These are phyloP conservation scores for Avena insularis DNA, from an alignment of 176 grass and related monocot species.

Conservation along the genomic window DNA sequence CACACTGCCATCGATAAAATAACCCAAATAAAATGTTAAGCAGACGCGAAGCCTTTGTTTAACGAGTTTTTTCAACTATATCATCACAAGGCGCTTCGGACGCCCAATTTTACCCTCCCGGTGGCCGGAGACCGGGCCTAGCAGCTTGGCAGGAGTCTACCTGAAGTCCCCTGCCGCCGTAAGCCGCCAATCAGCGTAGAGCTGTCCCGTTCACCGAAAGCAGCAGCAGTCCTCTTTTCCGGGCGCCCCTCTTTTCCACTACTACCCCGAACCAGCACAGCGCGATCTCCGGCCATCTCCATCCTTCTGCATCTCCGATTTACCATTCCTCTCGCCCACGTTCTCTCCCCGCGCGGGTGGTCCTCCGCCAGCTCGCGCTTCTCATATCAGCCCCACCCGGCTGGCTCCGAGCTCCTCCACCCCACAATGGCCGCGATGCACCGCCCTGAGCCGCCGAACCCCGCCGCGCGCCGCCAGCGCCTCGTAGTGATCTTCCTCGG, in stretches of 20 bases:
- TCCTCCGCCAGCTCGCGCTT: neutral
- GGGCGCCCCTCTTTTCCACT: too few relatives aligned
- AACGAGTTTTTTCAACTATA: too few relatives aligned
- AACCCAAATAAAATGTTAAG: too few relatives aligned
- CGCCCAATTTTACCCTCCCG: too few relatives aligned
- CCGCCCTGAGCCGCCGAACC: slow-evolving; percentile 32
- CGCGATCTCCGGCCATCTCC: slow-evolving; percentile 36
- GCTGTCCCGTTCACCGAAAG: slow-evolving; percentile 33
- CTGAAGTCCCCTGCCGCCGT: slow-evolving; percentile 20
- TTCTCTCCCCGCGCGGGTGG: slow-evolving; percentile 25
- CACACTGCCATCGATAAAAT: too few relatives aligned
- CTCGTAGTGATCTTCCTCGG: slow-evolving; percentile 50
- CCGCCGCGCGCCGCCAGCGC: slow-evolving; percentile 41
- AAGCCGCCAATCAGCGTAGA: neutral
- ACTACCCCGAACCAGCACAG: neutral
- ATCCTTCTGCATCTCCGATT: slow-evolving; percentile 15
- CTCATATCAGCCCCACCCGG: slow-evolving; percentile 26
- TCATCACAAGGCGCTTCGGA: too few relatives aligned
- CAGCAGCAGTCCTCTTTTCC: neutral
- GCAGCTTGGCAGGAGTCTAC: neutral
- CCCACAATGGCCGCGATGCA: slow-evolving; percentile 37
- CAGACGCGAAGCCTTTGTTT: too few relatives aligned
- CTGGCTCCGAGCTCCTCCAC: neutral
- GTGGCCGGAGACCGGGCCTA: neutral
- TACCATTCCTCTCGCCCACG: slow-evolving; percentile 35